Evolutionary conservation across 2,329 filamentous ascomycete genomes (phyloP), one percentile per base, ranked within the genome.

Genomic region (Biscogniauxia marginata): DNA sequence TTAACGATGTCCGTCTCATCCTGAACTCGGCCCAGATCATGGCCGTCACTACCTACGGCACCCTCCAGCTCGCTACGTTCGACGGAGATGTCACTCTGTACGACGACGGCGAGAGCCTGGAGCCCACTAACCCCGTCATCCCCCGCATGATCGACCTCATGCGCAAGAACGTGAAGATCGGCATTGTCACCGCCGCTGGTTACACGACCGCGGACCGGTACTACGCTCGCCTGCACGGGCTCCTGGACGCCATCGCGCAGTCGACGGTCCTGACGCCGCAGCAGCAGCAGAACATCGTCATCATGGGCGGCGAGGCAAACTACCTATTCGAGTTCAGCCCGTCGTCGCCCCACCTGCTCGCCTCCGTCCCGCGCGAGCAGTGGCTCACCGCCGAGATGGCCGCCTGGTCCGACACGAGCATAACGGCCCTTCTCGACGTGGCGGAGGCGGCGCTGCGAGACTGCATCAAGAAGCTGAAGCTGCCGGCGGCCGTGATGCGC

Each of bases 81-180:
- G 95, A 99, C 73, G 95, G 95, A 74, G 95, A 99, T 74, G 92
- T 99, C 50, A 99, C 95, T 1, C 81, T 99, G 20, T 99, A 99
- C 72, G 89, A 92, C 55, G 90, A 99, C 68, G 95, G 95, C 11
- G 82, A 91, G 66, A 90, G 85, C 61, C 79, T 99, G 7, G 85
- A 87, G 53, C 79, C 86, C 0, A 80, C 84, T 16, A 96, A 90
- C 70, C 89, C 91, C 0, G 85, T 96, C 16, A 92, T 98, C 52
- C 77, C 82, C 1, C 77, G 81, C 23, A 79, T 87, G 39, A 71
- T 87, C 18, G 86, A 87, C 59, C 85, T 99, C 16, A 83, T 99
- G 65, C 81, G 80, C 48, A 86, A 87, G 63, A 87, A 89, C 58
- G 90, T 93, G 62, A 89, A 89, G 64, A 88, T 99, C 64, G 95